These are phyloP conservation scores for Omphalea diandra DNA, from an alignment of 441 rosid species.

Conservation along the genomic window DNA sequence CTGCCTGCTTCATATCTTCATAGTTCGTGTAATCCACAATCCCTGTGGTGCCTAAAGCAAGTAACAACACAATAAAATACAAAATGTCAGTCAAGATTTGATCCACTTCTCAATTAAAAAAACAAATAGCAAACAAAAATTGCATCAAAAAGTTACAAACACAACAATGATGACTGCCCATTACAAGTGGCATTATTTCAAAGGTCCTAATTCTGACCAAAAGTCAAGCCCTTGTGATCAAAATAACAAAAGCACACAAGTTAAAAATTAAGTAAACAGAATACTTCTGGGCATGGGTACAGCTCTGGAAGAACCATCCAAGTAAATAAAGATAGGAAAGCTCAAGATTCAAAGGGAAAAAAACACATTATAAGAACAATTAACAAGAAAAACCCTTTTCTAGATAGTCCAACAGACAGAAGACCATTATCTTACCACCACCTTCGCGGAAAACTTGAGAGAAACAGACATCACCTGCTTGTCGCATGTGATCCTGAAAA, in stretches of 20 bases:
- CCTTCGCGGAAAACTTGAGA: constrained; percentile 93
- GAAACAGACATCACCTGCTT: constrained; percentile 95
- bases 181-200: not conserved
- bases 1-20: constrained; percentile 54
- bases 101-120: not conserved
- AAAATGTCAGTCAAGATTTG: not conserved
- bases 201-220: no score
- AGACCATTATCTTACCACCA: constrained; percentile 48
- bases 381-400: no score
- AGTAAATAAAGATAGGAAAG: constrained; percentile 21
- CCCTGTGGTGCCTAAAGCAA: constrained; percentile 44
- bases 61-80: not conserved
- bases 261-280: not conserved
- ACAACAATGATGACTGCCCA: not conserved
- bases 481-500: constrained; percentile 93
- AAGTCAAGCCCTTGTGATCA: no score
- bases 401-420: not conserved
- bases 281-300: not conserved
- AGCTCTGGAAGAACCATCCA: not conserved
- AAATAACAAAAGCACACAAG: not conserved
- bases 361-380: no score
- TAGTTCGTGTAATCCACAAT: constrained; percentile 49
- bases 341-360: no score
- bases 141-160: not conserved
- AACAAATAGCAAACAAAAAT: not conserved